Evolutionary conservation across 2,329 filamentous ascomycete genomes (phyloP).

Genomic region (Epicoccum nigrum): DNA sequence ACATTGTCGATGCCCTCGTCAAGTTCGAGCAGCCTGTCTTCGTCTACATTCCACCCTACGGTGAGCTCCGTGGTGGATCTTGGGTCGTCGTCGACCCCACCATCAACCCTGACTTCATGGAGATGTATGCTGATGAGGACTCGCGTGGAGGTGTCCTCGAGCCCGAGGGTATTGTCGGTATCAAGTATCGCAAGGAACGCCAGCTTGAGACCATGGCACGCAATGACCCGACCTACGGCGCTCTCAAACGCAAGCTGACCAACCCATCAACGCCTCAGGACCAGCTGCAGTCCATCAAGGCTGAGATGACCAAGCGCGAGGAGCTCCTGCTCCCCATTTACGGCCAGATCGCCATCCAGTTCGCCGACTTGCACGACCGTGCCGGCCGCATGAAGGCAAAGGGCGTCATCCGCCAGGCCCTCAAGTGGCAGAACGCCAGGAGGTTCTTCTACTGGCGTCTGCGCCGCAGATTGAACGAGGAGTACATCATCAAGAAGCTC

Average conservation of each 20-base stretch:
- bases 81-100: constrained; percentile 99
- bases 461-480: constrained; percentile 93
- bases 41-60: constrained; percentile 96
- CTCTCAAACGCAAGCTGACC: constrained; percentile 78
- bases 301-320: constrained; percentile 83
- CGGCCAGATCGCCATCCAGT: constrained; percentile 92
- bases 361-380: constrained; percentile 95
- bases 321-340: constrained; percentile 91
- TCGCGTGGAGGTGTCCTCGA: constrained; percentile 96
- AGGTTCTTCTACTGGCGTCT: constrained; percentile 99
- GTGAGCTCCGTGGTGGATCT: constrained; percentile 96
- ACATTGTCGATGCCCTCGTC: constrained; percentile 97
- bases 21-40: constrained; percentile 99
- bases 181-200: constrained; percentile 98
- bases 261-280: constrained; percentile 73
- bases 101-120: constrained; percentile 95
- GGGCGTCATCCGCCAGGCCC: constrained; percentile 81
- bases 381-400: constrained; percentile 98
- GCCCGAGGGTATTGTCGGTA: constrained; percentile 96
- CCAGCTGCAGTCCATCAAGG: constrained; percentile 78
- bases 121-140: constrained; percentile 98
- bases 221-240: constrained; percentile 81
- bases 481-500: constrained; percentile 95
- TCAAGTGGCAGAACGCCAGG: constrained; percentile 87
- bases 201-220: constrained; percentile 98